These are phyloP conservation scores for Porcisia hertigi DNA, from an alignment of 208 protist species.

Conservation along the genomic window DNA sequence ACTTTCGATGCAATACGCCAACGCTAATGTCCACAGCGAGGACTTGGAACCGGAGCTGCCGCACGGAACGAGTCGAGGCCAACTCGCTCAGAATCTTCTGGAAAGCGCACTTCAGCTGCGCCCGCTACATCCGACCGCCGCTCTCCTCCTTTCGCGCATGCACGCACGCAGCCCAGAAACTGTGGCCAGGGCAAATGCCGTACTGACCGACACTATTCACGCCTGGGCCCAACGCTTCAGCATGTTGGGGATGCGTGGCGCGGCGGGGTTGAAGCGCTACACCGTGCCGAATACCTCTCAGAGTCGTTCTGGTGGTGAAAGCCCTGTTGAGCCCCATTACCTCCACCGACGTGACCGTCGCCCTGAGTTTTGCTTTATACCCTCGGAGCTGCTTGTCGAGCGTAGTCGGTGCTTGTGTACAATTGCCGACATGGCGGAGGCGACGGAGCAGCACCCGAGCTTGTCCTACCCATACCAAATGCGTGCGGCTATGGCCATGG, in stretches of 20 bases:
- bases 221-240: conserved; percentile 24
- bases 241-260: conserved; percentile 10
- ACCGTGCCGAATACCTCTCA: neutral
- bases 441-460: conserved; percentile 32
- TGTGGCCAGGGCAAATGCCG: conserved; percentile 6
- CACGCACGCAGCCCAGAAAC: conserved; percentile 18
- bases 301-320: neutral
- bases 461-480: conserved; percentile 45
- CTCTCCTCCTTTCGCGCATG: conserved; percentile 30
- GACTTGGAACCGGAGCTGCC: conserved; percentile 22
- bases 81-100: conserved; percentile 31
- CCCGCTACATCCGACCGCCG: conserved; percentile 21
- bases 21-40: conserved; percentile 18
- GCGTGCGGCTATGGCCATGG: conserved; percentile 52
- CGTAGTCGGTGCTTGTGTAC: conserved; percentile 32
- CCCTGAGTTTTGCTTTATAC: conserved; percentile 33
- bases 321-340: neutral
- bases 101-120: conserved; percentile 27
- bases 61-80: conserved; percentile 2
- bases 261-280: neutral
- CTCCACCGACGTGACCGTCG: conserved; percentile 33
- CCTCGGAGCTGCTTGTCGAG: conserved; percentile 32
- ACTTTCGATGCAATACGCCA: conserved; percentile 27
- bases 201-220: conserved; percentile 33
- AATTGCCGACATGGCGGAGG: conserved; percentile 29